Base-by-base conservation (phyloP, 805 yeast genomes). In the Ogataea allantospora region DNA sequence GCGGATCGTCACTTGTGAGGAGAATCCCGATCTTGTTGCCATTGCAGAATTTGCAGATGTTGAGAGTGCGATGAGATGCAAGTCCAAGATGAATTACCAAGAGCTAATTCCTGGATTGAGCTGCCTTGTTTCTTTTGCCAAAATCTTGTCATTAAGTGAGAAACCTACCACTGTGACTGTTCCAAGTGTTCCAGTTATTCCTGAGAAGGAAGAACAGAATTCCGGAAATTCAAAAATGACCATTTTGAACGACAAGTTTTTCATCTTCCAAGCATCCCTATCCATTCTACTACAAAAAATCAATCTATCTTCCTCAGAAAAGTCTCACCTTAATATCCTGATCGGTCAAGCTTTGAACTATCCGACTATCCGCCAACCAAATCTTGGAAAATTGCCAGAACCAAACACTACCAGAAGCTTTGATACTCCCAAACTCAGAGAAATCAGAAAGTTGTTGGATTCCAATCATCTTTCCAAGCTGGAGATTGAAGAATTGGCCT, bases 401-500 rank as follows among this genome's bases (percentile, higher is more conserved):
- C 81, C 89, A 20, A 64, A 75, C 16, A 65, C 78, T 2, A 67
- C 74, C 18, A 77, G 95, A 45, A 80, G 77, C 38, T 88, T 85
- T 62, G 96, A 88, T 60, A 85, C 96, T 0, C 91, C 96, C 4
- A 84, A 79, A 46, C 67, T 91, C 40, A 71, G 98, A 38, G 99
- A 93, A 54, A 71, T 88, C 41, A 73, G 98, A 41, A 89, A 91
- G 59, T 65, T 68, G 20, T 68, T 85, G 39, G 89, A 83, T 56
- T 62, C 71, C 7, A 75, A 78, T 33, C 51, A 58, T 7, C 57
- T 78, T 45, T 48, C 80, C 2, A 75, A 71, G 41, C 57, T 70
- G 9, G 95, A 87, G 46, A 71, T 88, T 30, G 97, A 89, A 57
- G 88, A 80, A 46, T 65, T 88, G 25, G 88, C 95, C 6, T 57